These are phyloP conservation scores for Tulasnella sp. DNA, from an alignment of 768 basidiomycete genomes.

Conservation along the genomic window DNA sequence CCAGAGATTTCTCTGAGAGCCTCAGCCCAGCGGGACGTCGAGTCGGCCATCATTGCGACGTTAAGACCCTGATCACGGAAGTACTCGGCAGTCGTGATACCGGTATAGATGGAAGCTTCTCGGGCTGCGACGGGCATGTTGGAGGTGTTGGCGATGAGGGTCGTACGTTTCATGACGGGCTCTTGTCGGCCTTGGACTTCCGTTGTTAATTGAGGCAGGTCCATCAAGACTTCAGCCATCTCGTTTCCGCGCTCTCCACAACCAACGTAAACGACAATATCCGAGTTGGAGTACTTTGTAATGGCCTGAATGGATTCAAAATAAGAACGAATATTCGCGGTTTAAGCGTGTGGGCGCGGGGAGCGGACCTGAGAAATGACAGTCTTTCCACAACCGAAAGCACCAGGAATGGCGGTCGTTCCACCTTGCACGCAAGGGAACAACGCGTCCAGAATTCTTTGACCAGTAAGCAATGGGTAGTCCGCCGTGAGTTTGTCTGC, in stretches of 20 bases:
- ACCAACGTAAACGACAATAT: constrained; percentile 98
- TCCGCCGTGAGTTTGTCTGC: constrained; percentile 94
- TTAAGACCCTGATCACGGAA: constrained; percentile 99
- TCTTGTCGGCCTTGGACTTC: constrained; percentile 89
- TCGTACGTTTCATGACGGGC: constrained; percentile 99
- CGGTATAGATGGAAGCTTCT: constrained; percentile 99
- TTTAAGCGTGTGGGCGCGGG: background rate
- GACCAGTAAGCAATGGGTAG: constrained; percentile 88
- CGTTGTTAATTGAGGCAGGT: constrained; percentile 88
- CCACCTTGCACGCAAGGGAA: constrained; percentile 99
- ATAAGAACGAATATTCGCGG: no score
- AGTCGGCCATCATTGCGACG: constrained; percentile 99
- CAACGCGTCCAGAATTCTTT: constrained; percentile 92
- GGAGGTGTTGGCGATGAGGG: constrained; percentile 97
- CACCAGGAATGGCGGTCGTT: constrained; percentile 96
- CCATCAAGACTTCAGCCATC: constrained; percentile 94
- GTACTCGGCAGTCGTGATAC: constrained; percentile 97
- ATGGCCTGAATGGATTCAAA: constrained; percentile 49
- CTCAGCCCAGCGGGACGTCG: constrained; percentile 98
- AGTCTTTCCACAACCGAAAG: constrained; percentile 98
- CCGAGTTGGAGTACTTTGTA: constrained; percentile 98
- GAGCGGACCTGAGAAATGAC: constrained; percentile 75
- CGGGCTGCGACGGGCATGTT: constrained; percentile 99
- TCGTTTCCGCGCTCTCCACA: constrained; percentile 99
- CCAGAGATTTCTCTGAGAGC: constrained; percentile 98